Conservation (phyloP, 768 basidiomycete species). For the Stropharia rugosoannulata region DNA sequence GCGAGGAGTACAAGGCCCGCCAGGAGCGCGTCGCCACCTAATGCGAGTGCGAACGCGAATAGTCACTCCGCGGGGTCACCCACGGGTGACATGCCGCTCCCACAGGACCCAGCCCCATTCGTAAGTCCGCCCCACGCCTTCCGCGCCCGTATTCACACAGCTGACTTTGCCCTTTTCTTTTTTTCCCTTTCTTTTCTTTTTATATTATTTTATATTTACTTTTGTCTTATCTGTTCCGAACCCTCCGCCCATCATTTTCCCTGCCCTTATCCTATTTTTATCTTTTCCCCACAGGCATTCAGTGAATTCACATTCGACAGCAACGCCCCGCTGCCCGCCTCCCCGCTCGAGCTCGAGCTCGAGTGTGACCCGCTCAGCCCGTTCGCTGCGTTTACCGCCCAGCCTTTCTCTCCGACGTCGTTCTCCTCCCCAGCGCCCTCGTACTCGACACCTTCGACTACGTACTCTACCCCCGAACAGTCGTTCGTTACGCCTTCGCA, state of each 20-base stretch:
- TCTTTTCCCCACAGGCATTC: constrained; percentile 34
- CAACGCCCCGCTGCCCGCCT: constrained; percentile 23
- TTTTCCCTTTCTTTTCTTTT: too few species aligned
- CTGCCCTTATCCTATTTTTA: neutral
- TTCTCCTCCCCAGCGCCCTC: too few species aligned
- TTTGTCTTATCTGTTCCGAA: neutral
- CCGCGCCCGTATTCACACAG: too few species aligned
- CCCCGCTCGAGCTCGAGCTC: neutral
- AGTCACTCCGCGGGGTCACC: constrained; percentile 13
- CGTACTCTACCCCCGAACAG: too few species aligned
- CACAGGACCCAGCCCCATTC: constrained; percentile 43
- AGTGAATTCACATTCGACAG: constrained; percentile 46
- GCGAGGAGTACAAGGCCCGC: constrained; percentile 41
- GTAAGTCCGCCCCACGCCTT: constrained; percentile 34
- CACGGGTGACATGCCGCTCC: constrained; percentile 22
- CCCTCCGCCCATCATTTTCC: too few species aligned
- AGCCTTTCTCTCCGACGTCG: too few species aligned
- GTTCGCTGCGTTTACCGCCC: too few species aligned
- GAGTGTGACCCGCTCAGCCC: neutral
- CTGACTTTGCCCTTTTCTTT: too few species aligned
- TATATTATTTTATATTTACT: too few species aligned
- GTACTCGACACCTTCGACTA: constrained; percentile 9
- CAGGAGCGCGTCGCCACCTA: constrained; percentile 22
- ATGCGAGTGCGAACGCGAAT: too few species aligned
- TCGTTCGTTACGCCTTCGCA: too few species aligned